Evolutionary conservation across 202 grass and related monocot species (phyloP).

Genomic region (Digitaria exilis): DNA sequence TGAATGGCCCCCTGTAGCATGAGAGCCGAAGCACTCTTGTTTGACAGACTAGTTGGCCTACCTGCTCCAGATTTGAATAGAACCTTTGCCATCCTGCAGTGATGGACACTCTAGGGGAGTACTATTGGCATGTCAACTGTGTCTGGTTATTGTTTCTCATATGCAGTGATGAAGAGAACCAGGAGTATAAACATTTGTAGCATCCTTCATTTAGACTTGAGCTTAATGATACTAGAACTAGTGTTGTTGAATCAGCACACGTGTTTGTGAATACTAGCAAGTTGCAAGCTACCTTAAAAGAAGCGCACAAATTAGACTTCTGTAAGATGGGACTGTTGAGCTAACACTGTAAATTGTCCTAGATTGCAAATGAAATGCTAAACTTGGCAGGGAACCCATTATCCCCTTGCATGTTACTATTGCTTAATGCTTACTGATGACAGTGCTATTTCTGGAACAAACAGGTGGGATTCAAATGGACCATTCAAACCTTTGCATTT

Average conservation of each 20-base stretch:
- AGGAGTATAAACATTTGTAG: background rate
- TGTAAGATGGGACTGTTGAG: background rate
- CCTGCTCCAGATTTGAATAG: background rate
- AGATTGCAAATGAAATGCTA: background rate
- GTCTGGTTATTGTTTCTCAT: background rate
- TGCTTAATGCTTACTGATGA: conserved; percentile 26
- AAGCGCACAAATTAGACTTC: background rate
- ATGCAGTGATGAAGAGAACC: background rate
- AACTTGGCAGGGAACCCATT: background rate
- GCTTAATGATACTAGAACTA: background rate
- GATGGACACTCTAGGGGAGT: background rate
- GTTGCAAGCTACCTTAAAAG: conserved; percentile 5
- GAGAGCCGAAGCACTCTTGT: background rate
- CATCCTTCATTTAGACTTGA: background rate
- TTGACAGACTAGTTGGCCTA: background rate
- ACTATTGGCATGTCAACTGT: background rate
- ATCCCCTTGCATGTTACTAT: background rate
- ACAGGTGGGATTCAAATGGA: conserved; percentile 88
- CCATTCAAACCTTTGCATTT: conserved; percentile 96
- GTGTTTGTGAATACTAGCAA: background rate
- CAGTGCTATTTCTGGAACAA: conserved; percentile 33
- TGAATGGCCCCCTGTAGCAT: background rate
- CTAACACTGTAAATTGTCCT: conserved; percentile 1
- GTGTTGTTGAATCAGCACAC: background rate
- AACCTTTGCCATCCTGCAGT: background rate